Percentiles rank a stretch among this genome's conserved stretches.
These are phyloP conservation scores for Leptodontidium sp. DNA, from an alignment of 2,329 filamentous ascomycete species.

Conservation along the genomic window DNA sequence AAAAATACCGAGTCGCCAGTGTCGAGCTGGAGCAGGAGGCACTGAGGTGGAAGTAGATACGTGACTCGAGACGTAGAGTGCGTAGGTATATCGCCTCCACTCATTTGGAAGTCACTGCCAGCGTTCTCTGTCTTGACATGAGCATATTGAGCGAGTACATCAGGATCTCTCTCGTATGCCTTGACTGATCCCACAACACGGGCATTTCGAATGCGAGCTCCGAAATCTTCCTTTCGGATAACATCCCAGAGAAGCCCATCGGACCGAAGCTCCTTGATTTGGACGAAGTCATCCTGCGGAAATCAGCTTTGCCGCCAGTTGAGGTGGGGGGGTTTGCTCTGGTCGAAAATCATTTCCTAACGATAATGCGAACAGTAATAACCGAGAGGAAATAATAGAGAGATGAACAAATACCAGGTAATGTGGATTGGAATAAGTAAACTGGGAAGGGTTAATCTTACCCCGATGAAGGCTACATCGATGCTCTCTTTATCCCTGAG, in stretches of 20 bases:
- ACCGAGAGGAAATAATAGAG: neutral
- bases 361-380: neutral
- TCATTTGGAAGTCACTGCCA: slow-evolving; percentile 52
- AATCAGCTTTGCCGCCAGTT: slow-evolving; percentile 36
- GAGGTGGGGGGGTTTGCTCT: neutral
- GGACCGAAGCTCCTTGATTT: slow-evolving; percentile 77
- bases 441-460: slow-evolving; percentile 54
- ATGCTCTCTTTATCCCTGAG: slow-evolving; percentile 75
- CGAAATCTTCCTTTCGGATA: slow-evolving; percentile 81
- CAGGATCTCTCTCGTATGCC: slow-evolving; percentile 40
- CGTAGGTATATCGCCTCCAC: slow-evolving; percentile 38
- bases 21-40: slow-evolving; percentile 79
- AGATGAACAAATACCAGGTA: neutral
- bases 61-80: slow-evolving; percentile 8
- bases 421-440: slow-evolving; percentile 4
- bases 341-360: neutral
- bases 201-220: slow-evolving; percentile 79
- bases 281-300: slow-evolving; percentile 75
- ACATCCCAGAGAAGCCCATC: slow-evolving; percentile 78
- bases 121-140: slow-evolving; percentile 38
- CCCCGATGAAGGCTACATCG: slow-evolving; percentile 87
- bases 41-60: slow-evolving; percentile 73
- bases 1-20: slow-evolving; percentile 79
- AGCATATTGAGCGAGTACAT: slow-evolving; percentile 42
- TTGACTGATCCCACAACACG: slow-evolving; percentile 72